These are phyloP conservation scores for Trematosphaeria pertusa DNA, from an alignment of 2,329 filamentous ascomycete genomes.

Conservation along the genomic window DNA sequence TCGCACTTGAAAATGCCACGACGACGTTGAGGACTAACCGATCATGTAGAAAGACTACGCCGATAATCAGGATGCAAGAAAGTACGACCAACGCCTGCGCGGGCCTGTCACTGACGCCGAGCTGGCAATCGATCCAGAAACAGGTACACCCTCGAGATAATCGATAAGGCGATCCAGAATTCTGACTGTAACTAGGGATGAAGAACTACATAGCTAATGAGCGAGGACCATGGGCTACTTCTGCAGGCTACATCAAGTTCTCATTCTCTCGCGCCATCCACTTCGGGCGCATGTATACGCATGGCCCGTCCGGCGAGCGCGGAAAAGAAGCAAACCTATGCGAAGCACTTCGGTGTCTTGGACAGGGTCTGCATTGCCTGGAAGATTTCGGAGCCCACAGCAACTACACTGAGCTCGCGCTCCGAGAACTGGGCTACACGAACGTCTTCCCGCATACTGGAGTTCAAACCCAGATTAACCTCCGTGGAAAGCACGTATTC, in stretches of 20 bases:
- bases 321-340: constrained; percentile 54
- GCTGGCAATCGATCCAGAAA: constrained; percentile 53
- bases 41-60: constrained; percentile 47
- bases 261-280: constrained; percentile 57
- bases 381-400: constrained; percentile 64
- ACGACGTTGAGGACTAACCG: neutral
- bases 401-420: constrained; percentile 61
- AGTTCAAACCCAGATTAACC: constrained; percentile 52
- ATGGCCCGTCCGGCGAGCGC: constrained; percentile 49
- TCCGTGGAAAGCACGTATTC: constrained; percentile 56
- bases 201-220: constrained; percentile 99
- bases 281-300: constrained; percentile 56
- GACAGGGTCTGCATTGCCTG: constrained; percentile 60
- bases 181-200: constrained; percentile 69
- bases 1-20: neutral
- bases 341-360: constrained; percentile 59
- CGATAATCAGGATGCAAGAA: constrained; percentile 80
- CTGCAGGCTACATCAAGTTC: constrained; percentile 75
- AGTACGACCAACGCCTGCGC: constrained; percentile 81
- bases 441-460: constrained; percentile 63
- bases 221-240: constrained; percentile 85
- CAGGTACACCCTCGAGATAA: no score
- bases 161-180: no score
- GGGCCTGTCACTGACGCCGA: constrained; percentile 69
- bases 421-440: constrained; percentile 59